phyloP scores from a whole-genome alignment of 345 rosid species.

The Melastoma malabathricum region DNA sequence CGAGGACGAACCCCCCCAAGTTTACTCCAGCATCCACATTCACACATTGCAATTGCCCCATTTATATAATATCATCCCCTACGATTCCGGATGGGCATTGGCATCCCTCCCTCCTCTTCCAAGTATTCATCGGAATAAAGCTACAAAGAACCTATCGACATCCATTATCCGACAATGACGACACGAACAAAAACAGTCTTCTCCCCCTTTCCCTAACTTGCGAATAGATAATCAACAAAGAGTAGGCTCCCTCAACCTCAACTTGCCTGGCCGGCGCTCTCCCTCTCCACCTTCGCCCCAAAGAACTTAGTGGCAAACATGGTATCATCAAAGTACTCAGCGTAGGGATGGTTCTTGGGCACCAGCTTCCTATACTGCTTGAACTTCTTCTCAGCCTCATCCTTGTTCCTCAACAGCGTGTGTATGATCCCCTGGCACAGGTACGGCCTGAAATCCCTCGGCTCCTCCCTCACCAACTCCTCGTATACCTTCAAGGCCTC shows the following conservation, averaged over 20 bases:
- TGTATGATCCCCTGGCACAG: constrained; percentile 83
- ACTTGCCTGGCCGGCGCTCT: constrained; percentile 22
- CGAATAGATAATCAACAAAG: too few relatives aligned
- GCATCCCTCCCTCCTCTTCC: too few relatives aligned
- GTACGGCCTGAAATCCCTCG: constrained; percentile 86
- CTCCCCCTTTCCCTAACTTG: too few relatives aligned
- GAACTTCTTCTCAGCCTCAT: constrained; percentile 77
- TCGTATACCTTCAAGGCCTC: constrained; percentile 77
- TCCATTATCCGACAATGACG: too few relatives aligned
- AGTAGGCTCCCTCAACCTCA: constrained; percentile 8
- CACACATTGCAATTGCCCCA: too few relatives aligned
- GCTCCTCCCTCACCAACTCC: constrained; percentile 76
- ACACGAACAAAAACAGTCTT: too few relatives aligned
- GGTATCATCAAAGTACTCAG: constrained; percentile 65
- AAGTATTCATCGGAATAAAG: too few relatives aligned
- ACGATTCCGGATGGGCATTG: too few relatives aligned
- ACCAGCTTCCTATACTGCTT: constrained; percentile 70
- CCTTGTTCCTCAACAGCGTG: constrained; percentile 55
- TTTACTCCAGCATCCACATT: too few relatives aligned
- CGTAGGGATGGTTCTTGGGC: constrained; percentile 73
- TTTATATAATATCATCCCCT: too few relatives aligned
- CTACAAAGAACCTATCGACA: too few relatives aligned
- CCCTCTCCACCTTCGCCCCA: constrained; percentile 41
- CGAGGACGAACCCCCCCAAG: too few relatives aligned
- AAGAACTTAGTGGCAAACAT: constrained; percentile 59